Conservation (phyloP, 495 filamentous ascomycete species). For the Neurospora sp. region DNA sequence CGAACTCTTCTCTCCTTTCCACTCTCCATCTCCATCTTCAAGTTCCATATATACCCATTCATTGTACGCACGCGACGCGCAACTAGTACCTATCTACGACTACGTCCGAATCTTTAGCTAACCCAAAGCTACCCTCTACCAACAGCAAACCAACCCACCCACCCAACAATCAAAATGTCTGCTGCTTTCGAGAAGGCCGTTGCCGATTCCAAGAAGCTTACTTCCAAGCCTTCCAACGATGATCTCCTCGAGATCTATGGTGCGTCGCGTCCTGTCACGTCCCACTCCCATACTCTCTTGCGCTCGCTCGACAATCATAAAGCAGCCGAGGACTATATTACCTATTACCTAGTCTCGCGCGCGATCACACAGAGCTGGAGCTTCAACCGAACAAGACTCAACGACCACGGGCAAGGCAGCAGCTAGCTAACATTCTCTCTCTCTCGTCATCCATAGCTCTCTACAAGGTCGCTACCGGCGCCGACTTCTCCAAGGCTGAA, state of each 20-base stretch:
- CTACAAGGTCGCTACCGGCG: slow-evolving; percentile 42
- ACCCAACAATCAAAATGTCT: slow-evolving; percentile 25
- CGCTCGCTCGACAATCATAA: not conserved
- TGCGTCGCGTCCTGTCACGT: slow-evolving; percentile 9
- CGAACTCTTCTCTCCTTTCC: not conserved
- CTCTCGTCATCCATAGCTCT: slow-evolving; percentile 25
- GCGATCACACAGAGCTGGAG: not conserved
- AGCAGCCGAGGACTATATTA: not conserved
- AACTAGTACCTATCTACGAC: not conserved
- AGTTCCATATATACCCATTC: not conserved
- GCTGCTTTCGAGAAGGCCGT: slow-evolving; percentile 50
- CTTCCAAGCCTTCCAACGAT: slow-evolving; percentile 45
- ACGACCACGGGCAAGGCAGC: not conserved
- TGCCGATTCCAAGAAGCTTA: slow-evolving; percentile 54
- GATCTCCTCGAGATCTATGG: slow-evolving; percentile 46
- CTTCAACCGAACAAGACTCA: not conserved
- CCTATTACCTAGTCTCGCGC: not conserved
- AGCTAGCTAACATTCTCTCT: slow-evolving; percentile 1
- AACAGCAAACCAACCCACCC: not conserved
- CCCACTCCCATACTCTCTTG: not conserved
- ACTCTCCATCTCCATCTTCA: slow-evolving; percentile 1
- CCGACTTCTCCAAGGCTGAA: slow-evolving; percentile 34
- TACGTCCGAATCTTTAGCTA: not conserved
- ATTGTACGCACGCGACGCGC: not conserved
- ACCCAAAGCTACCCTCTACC: not conserved